A percentile compares a stretch with the other conserved stretches of the same genome.
Conservation (phyloP, 257 asterid genomes). For the Nicotiana undulata region DNA sequence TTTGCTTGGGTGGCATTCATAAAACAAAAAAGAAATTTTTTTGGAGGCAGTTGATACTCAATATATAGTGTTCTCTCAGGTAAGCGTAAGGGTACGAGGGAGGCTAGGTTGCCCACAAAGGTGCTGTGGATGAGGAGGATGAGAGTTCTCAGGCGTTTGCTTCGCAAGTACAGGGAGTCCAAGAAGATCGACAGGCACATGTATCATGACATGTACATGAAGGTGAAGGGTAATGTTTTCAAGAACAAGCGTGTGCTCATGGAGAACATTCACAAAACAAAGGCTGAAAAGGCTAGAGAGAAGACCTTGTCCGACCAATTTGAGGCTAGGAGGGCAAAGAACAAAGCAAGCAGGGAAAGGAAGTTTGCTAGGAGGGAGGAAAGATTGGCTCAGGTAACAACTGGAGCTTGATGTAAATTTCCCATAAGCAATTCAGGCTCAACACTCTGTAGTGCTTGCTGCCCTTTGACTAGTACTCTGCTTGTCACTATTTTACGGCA, state of each 20-base stretch:
- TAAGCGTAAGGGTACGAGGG: conserved; percentile 97
- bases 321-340: conserved; percentile 96
- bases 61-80: conserved; percentile 24
- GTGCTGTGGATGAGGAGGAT: conserved; percentile 95
- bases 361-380: conserved; percentile 88
- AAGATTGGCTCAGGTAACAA: conserved; percentile 68
- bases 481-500: neutral
- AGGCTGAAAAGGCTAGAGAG: conserved; percentile 98
- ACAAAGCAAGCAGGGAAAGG: conserved; percentile 94
- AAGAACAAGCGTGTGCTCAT: conserved; percentile 93
- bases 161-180: conserved; percentile 83
- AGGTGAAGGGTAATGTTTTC: conserved; percentile 95
- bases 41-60: neutral
- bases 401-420: neutral
- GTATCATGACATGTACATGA: conserved; percentile 99
- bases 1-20: neutral
- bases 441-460: neutral
- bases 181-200: conserved; percentile 95
- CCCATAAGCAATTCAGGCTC: neutral
- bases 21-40: neutral
- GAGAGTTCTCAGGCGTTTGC: conserved; percentile 87
- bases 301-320: conserved; percentile 88
- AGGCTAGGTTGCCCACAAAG: conserved; percentile 92
- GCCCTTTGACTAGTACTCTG: neutral
- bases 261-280: conserved; percentile 92